A percentile compares a stretch with the other conserved stretches of the same genome.
phyloP scores from a whole-genome alignment of 805 yeast genomes.

The Suhomyces sp. region DNA sequence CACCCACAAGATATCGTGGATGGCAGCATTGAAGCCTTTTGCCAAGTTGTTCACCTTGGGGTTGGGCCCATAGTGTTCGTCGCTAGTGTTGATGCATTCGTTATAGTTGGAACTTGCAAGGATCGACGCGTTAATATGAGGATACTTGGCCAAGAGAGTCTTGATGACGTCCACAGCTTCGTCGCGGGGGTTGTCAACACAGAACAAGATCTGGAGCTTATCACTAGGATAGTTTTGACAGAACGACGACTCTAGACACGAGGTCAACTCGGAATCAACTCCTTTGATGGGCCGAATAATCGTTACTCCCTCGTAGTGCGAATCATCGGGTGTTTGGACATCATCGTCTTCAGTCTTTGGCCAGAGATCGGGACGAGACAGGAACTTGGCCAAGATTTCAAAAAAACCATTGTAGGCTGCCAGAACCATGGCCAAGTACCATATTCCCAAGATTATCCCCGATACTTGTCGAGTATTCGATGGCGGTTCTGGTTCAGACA shows the following conservation, averaged over 20 bases:
- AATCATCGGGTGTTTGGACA: not conserved
- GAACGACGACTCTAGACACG: conserved; percentile 67
- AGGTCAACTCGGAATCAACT: conserved; percentile 67
- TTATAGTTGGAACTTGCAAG: conserved; percentile 35
- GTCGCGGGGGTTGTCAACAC: conserved; percentile 64
- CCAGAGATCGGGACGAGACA: conserved; percentile 16
- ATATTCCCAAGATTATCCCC: conserved; percentile 22
- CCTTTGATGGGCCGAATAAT: conserved; percentile 84
- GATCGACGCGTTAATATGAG: conserved; percentile 56
- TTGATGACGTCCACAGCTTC: conserved; percentile 60
- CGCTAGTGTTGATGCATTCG: conserved; percentile 22
- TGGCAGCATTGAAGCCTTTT: conserved; percentile 71
- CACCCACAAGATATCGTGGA: conserved; percentile 76
- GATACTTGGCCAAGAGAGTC: conserved; percentile 49
- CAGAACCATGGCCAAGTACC: conserved; percentile 39
- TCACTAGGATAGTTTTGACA: conserved; percentile 61
- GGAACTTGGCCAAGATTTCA: conserved; percentile 35
- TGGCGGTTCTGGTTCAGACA: not conserved
- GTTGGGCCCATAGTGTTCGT: conserved; percentile 70
- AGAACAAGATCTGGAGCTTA: conserved; percentile 67
- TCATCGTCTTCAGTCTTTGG: conserved; percentile 5
- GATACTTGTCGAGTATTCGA: conserved; percentile 9
- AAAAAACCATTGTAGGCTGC: conserved; percentile 40
- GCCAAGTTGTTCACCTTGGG: conserved; percentile 86
- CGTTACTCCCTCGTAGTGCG: conserved; percentile 49